These are phyloP conservation scores for Solanum appendiculatum DNA, from an alignment of 257 asterid genomes.

Conservation along the genomic window DNA sequence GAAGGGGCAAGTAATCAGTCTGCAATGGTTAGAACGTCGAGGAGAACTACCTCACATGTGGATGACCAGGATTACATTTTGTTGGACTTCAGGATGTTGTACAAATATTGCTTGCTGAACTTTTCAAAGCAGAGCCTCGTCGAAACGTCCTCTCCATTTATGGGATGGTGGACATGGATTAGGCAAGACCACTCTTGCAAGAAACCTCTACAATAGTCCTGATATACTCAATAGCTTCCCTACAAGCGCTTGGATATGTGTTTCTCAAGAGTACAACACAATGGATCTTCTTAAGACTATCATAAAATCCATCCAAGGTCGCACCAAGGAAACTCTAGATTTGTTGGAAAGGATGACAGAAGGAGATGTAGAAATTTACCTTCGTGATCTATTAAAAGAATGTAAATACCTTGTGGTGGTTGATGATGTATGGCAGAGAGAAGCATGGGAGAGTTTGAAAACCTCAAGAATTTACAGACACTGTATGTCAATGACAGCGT, in stretches of 20 bases:
- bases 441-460: background rate
- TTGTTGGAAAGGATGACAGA: background rate
- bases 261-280: background rate
- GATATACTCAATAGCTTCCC: background rate
- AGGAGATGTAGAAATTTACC: background rate
- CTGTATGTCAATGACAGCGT: accelerated
- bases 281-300: background rate
- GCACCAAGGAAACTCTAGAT: background rate
- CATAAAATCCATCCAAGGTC: background rate
- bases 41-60: background rate
- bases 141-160: background rate
- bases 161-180: constrained; percentile 4
- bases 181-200: constrained; percentile 1
- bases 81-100: background rate
- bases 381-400: background rate
- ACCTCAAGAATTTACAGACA: background rate
- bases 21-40: too few relatives aligned
- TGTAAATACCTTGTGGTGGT: background rate
- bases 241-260: background rate
- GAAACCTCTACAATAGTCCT: background rate
- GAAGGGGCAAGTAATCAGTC: too few relatives aligned
- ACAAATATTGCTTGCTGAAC: background rate
- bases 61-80: background rate
- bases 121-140: background rate
- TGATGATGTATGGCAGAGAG: background rate